phyloP scores from a whole-genome alignment of 2,329 filamentous ascomycete species.

The Torrubiella hemipterigena region DNA sequence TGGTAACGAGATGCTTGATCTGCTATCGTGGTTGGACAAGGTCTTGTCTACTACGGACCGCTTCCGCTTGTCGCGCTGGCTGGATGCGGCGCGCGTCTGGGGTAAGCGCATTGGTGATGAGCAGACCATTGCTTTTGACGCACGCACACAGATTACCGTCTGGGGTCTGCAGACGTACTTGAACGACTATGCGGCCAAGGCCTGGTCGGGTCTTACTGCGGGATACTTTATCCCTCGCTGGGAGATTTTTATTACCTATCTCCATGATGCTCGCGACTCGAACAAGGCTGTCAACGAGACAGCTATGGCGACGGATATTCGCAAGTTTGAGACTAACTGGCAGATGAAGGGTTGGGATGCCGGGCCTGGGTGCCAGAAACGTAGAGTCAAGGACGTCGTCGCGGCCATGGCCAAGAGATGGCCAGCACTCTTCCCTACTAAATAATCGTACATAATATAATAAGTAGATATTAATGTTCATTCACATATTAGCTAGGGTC shows the following conservation, averaged over 20 bases:
- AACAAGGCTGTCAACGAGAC: conserved; percentile 2
- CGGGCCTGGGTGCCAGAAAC: background rate
- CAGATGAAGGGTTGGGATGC: conserved; percentile 1
- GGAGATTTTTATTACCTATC: conserved; percentile 27
- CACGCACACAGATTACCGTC: conserved; percentile 33
- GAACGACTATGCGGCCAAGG: conserved; percentile 32
- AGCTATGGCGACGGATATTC: background rate
- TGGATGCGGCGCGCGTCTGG: conserved; percentile 2
- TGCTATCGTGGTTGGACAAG: conserved; percentile 3
- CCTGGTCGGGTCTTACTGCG: conserved; percentile 30
- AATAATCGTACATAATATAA: too few species aligned
- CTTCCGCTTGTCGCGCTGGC: conserved; percentile 3
- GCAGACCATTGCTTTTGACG: conserved; percentile 28
- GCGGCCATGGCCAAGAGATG: background rate
- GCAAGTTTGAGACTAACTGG: conserved; percentile 2
- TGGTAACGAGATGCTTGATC: conserved; percentile 1
- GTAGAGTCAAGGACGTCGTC: background rate
- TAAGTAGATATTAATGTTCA: too few species aligned
- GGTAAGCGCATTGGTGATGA: conserved; percentile 9
- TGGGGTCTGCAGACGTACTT: conserved; percentile 29
- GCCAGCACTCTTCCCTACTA: background rate
- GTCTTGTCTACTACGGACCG: conserved; percentile 3
- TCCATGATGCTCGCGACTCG: conserved; percentile 8
- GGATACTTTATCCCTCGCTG: conserved; percentile 32
- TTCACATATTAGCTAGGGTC: too few species aligned